Evolutionary conservation across 306 rosid genomes (phyloP).

Genomic region (Spatholobus suberectus): DNA sequence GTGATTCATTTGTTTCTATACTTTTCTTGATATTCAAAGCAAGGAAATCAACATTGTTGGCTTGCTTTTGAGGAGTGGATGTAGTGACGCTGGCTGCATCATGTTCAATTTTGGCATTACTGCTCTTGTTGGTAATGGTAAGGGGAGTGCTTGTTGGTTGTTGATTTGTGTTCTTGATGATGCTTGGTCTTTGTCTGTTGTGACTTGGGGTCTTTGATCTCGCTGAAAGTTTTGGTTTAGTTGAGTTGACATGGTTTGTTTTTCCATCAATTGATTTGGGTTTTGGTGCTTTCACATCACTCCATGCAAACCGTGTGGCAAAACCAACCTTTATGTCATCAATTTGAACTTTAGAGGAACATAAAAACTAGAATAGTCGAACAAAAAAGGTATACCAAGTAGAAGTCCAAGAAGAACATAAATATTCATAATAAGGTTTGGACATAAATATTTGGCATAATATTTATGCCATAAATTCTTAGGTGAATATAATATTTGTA

Average conservation of each 20-base stretch:
- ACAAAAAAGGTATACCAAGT: too few relatives aligned
- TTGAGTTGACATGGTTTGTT: slow-evolving; percentile 37
- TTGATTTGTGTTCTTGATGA: slow-evolving; percentile 36
- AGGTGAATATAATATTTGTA: too few relatives aligned
- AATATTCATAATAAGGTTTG: too few relatives aligned
- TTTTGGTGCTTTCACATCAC: slow-evolving; percentile 49
- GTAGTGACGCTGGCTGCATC: slow-evolving; percentile 18
- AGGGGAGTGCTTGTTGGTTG: slow-evolving; percentile 17
- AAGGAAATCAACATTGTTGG: slow-evolving; percentile 36
- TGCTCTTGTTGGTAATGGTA: not conserved
- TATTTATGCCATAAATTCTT: too few relatives aligned
- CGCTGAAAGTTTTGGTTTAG: slow-evolving; percentile 43
- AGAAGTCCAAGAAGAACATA: too few relatives aligned
- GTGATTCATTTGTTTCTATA: slow-evolving; percentile 37
- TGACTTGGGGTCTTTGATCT: slow-evolving; percentile 60
- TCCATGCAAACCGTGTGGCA: slow-evolving; percentile 53
- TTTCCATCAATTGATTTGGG: slow-evolving; percentile 45
- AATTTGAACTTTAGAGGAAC: not conserved
- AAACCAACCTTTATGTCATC: slow-evolving; percentile 1
- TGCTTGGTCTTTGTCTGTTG: slow-evolving; percentile 45
- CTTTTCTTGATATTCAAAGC: slow-evolving; percentile 49
- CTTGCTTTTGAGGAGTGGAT: slow-evolving; percentile 39
- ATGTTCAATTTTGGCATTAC: slow-evolving; percentile 17
- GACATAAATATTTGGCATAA: too few relatives aligned
- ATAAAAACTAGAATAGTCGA: not conserved